Base-by-base conservation (phyloP, 2,329 filamentous ascomycete genomes). In the Penicillium sp. region DNA sequence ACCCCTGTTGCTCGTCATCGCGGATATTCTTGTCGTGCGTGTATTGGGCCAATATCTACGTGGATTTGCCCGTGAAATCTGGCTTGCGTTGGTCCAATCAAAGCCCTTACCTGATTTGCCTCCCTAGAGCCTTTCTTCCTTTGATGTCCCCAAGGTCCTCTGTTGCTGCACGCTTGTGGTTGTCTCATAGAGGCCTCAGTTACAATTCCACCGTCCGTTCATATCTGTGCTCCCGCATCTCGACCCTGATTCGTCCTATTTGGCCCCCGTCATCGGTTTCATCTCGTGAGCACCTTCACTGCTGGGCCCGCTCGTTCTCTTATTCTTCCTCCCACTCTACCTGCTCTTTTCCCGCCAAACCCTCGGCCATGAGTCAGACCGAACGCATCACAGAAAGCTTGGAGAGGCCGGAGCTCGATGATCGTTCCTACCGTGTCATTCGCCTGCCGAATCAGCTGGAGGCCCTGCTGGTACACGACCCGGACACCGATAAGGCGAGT, bases 401-500 rank as follows among this genome's bases (percentile, higher is more conserved):
- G 39, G 87, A 94, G 71, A 89, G 86, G 59, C 87, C 89, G 4
- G 81, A 83, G 51, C 76, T 94, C 39, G 91, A 97, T 67, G 83
- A 94, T 64, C 81, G 91, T 37, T 78, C 81, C 20, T 98, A 98
- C 64, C 79, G 91, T 42, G 88, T 98, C 48, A 83, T 97, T 54
- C 80, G 81, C 37, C 76, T 98, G 37, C 73, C 80, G 32, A 98
- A 98, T 67, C 77, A 90, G 64, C 79, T 98, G 11, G 91, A 98
- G 73, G 91, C 83, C 6, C 75, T 98, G 13, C 72, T 98, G 34
- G 93, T 97, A 40, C 91, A 97, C 63, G 93, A 98, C 69, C 80
- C 87, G 1, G 84, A 94, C 48, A 95, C 93, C 6, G 93, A 98
- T 74, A 97, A 97, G 76, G 90, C 93, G 50, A 94, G 89, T 58